A percentile compares a stretch with the other conserved stretches of the same genome.
phyloP scores from a whole-genome alignment of 495 filamentous ascomycete genomes.

The Xylaria acuta region DNA sequence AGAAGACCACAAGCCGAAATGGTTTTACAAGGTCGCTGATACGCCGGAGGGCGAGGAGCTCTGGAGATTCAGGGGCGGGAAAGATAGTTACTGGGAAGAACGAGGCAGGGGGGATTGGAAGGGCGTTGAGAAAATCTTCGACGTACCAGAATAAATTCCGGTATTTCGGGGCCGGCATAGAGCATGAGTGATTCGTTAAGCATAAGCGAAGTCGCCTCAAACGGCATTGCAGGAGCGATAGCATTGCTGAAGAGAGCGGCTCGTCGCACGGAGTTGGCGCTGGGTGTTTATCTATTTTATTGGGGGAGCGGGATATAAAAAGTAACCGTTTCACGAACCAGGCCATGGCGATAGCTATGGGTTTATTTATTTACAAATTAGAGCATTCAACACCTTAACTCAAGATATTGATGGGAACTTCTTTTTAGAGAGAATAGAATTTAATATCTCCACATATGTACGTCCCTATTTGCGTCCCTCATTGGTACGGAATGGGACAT shows the following conservation, averaged over 20 bases:
- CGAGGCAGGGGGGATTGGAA: conserved; percentile 71
- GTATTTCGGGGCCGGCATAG: background rate
- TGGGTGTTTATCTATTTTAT: background rate
- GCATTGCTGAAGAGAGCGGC: background rate
- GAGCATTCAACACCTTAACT: background rate
- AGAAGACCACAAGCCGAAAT: conserved; percentile 73
- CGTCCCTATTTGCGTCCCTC: background rate
- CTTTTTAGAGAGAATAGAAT: background rate
- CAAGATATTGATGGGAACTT: background rate
- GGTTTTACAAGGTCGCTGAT: conserved; percentile 74
- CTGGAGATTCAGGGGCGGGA: conserved; percentile 81
- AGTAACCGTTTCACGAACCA: background rate
- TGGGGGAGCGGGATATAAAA: conserved; percentile 2
- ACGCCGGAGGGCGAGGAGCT: conserved; percentile 69
- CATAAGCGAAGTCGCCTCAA: background rate
- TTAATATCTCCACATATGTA: background rate
- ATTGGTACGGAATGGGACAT: conserved; percentile 14
- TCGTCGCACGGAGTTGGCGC: background rate
- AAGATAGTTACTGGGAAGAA: conserved; percentile 93
- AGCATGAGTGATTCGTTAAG: background rate
- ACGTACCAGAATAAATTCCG: conserved; percentile 23
- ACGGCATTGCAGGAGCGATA: background rate
- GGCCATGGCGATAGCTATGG: background rate
- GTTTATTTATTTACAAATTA: background rate
- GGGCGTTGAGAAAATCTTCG: conserved; percentile 74